phyloP scores from a whole-genome alignment of 495 filamentous ascomycete genomes.

The Aspergillus wentii region DNA sequence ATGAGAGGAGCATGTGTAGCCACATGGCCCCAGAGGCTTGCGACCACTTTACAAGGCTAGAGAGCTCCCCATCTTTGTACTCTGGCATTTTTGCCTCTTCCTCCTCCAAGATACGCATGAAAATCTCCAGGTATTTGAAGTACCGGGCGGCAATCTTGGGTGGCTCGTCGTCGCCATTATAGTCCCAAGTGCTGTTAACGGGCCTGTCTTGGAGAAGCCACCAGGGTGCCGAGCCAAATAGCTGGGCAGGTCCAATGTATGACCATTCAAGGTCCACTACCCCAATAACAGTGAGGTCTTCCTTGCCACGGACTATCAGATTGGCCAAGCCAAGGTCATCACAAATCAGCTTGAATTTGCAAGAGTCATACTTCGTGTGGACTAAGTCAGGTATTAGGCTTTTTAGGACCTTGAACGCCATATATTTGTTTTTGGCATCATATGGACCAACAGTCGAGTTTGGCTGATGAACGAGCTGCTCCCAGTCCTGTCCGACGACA shows the following conservation, averaged over 20 bases:
- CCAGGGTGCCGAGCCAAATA: slow-evolving; percentile 31
- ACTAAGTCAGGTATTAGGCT: slow-evolving; percentile 17
- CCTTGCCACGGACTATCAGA: slow-evolving; percentile 23
- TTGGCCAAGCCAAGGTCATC: slow-evolving; percentile 33
- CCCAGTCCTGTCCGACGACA: slow-evolving; percentile 23
- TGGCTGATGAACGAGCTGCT: slow-evolving; percentile 26
- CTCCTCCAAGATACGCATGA: slow-evolving; percentile 24
- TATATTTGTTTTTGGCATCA: slow-evolving; percentile 19
- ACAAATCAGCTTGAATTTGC: slow-evolving; percentile 31
- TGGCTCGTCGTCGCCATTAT: slow-evolving; percentile 10
- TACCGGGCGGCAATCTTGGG: slow-evolving; percentile 20
- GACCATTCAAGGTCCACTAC: slow-evolving; percentile 33
- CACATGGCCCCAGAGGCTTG: slow-evolving; percentile 28
- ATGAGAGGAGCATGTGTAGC: slow-evolving; percentile 27
- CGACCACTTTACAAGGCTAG: slow-evolving; percentile 25
- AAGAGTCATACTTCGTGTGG: slow-evolving; percentile 19
- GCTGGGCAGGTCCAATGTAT: slow-evolving; percentile 30
- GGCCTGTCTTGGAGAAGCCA: slow-evolving; percentile 28
- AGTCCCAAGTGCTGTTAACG: slow-evolving; percentile 24
- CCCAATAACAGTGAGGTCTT: slow-evolving; percentile 28
- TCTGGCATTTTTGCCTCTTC: slow-evolving; percentile 27
- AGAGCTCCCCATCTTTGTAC: slow-evolving; percentile 21
- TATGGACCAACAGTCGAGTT: slow-evolving; percentile 23
- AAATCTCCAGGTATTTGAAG: slow-evolving; percentile 26
- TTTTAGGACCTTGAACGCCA: slow-evolving; percentile 19